Base-by-base conservation (phyloP, 2,329 filamentous ascomycete genomes). In the Corynespora cassiicola region DNA sequence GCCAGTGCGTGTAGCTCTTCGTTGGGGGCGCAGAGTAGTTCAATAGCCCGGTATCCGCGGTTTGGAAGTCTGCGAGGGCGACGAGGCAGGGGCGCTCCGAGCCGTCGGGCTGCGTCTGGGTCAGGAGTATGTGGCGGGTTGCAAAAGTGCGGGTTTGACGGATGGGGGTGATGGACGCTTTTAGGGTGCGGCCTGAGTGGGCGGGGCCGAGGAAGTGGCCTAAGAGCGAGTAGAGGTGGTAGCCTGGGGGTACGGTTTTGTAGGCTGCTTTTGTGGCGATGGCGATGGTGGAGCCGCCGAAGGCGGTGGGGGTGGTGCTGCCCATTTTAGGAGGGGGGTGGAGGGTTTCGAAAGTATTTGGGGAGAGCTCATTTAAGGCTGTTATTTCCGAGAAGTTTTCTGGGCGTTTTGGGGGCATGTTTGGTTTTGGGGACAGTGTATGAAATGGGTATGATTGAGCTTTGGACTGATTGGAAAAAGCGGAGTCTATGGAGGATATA, bases 141-240 rank as follows among this genome's bases (percentile, higher is more conserved):
- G 70, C 69, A 36, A 79, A 79, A 1, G 73, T 73, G 10, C 70
- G 64, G 1, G 76, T 78, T 31, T 73, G 68, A 9, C 76, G 66
- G 2, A 69, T 62, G 11, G 45, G 49, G 12, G 59, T 56, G 2
- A 76, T 70, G 3, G 46, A 62, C 33, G 66, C 69, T 22, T 52
- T 50, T 1, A 78, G 44, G 11, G 66, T 67, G 14, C 65, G 58
- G 17, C 72, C 68, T 0, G 61, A 72, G 12, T 65, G 56, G 3
- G 74, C 69, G 2, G 76, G 75, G 2, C 76, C 73, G 1, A 75
- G 68, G 31, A 71, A 79, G 39, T 75, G 66, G 0, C 76, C 76
- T 0, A 73, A 47, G 0, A 74, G 50, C 0, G 75, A 75, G 50
- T 78, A 78, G 4, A 78, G 58, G 3, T 68, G 60, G 51, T 75